Percentiles rank a stretch among this genome's conserved stretches.
Evolutionary conservation across 2,329 filamentous ascomycete genomes (phyloP).

Genomic region (Sporothrix globosa): DNA sequence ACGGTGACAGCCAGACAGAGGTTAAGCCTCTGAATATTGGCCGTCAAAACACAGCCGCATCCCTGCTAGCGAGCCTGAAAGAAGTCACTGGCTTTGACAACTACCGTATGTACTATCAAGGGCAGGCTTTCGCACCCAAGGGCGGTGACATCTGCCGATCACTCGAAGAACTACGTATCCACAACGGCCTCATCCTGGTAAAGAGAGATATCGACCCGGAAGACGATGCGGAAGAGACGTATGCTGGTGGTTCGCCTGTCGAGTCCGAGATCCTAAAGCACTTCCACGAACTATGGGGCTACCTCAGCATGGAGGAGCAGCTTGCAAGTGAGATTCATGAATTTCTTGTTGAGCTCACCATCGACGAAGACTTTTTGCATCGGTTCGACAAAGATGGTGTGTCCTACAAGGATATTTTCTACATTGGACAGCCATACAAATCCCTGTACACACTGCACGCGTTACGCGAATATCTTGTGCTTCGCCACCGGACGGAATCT

Average conservation of each 20-base stretch:
- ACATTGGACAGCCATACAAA: slow-evolving; percentile 69
- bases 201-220: slow-evolving; percentile 58
- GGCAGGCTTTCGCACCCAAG: slow-evolving; percentile 65
- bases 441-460: slow-evolving; percentile 73
- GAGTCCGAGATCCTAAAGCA: slow-evolving; percentile 80
- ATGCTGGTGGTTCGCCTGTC: slow-evolving; percentile 61
- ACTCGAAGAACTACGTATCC: slow-evolving; percentile 68
- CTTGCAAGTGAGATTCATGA: slow-evolving; percentile 71
- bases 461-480: slow-evolving; percentile 64
- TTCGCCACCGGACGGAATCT: slow-evolving; percentile 39
- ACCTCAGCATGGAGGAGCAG: slow-evolving; percentile 72
- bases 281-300: slow-evolving; percentile 81
- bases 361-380: slow-evolving; percentile 63
- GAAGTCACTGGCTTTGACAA: slow-evolving; percentile 75
- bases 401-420: slow-evolving; percentile 67
- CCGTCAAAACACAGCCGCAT: slow-evolving; percentile 68
- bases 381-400: slow-evolving; percentile 59
- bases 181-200: slow-evolving; percentile 67
- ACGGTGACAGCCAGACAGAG: slow-evolving; percentile 61
- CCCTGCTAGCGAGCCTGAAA: slow-evolving; percentile 68
- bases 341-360: slow-evolving; percentile 71
- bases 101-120: slow-evolving; percentile 72
- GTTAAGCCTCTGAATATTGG: slow-evolving; percentile 68
- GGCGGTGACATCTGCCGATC: slow-evolving; percentile 63
- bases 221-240: slow-evolving; percentile 50